Conservation (phyloP, 208 protist species). For the Leptomonas pyrrhocoris region DNA sequence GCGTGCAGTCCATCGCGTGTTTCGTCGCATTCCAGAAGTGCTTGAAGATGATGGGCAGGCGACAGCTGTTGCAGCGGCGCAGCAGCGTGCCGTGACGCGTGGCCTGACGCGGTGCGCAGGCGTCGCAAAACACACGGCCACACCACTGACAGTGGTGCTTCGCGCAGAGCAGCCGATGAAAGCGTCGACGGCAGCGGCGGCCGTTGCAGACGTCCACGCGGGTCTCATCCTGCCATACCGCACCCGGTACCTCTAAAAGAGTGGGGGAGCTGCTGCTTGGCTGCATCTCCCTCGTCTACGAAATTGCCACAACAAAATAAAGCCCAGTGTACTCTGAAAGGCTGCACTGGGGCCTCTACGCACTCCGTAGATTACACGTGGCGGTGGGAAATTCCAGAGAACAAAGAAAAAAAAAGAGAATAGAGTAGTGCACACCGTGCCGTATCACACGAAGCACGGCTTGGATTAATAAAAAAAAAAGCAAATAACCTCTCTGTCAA, state of each 20-base stretch:
- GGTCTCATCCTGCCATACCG: constrained; percentile 52
- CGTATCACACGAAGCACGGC: too few species aligned
- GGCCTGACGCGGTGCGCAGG: constrained; percentile 50
- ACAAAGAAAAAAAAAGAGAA: constrained; percentile 27
- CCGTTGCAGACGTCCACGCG: constrained; percentile 26
- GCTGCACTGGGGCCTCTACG: too few species aligned
- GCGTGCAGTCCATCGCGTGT: constrained; percentile 31
- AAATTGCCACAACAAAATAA: constrained; percentile 8
- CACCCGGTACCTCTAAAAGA: constrained; percentile 42
- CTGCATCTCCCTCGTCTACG: constrained; percentile 9
- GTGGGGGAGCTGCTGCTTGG: constrained; percentile 4
- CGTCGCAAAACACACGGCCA: constrained; percentile 72
- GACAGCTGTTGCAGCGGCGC: constrained; percentile 67
- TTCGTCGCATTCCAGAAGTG: constrained; percentile 41
- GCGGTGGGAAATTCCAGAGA: constrained; percentile 25
- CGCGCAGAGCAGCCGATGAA: constrained; percentile 39
- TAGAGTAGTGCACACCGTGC: not conserved
- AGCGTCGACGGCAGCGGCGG: constrained; percentile 34
- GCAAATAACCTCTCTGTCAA: not conserved
- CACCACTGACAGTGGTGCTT: constrained; percentile 88
- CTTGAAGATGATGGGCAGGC: constrained; percentile 63
- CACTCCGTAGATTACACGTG: too few species aligned
- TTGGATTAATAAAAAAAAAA: not conserved
- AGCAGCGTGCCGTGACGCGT: constrained; percentile 15
- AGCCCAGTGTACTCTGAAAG: too few species aligned